Evolutionary conservation across 1,284 basidiomycete genomes (phyloP), one percentile per base, ranked within the genome.

Genomic region (Cryptococcus floricola): DNA sequence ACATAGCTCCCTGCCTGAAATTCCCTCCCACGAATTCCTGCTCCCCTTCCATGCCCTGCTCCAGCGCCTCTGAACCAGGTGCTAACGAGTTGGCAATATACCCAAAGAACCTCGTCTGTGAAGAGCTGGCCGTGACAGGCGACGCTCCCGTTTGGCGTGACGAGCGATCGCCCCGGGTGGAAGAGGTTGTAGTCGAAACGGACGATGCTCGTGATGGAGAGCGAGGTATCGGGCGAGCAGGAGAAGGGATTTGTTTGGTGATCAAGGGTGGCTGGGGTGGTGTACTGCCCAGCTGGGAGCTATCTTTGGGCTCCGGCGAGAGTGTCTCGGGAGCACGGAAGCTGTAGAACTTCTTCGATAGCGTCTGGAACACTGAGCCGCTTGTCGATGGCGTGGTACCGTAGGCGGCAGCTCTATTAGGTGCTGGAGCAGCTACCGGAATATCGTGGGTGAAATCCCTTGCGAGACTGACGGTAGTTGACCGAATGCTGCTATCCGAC

Each of bases 401-500:
- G 38, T 60, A 61, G 4, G 49, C 61, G 6, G 37, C 43, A 13
- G 53, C 52, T 34, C 64, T 51, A 3, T 44, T 37, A 23, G 48
- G 38, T 13, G 46, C 18, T 23, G 39, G 48, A 13, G 39, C 39
- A 10, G 43, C 43, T 27, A 19, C n/a, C 4, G 25, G 34, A 6
- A 31, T 50, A 6, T 52, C 25, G n/a, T 41, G 14, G 10, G 34
- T n/a, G 13, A 49, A 44, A 18, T 46, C 44, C 9, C 19, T 47
- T 7, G 52, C 59, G 12, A 31, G 38, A 13, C 68, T 57, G 54
- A 85, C 77, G 74, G 88, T 93, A 0, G 88, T 88, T 1, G 89
- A 88, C 59, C 86, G 87, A 58, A 96, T 91, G 1, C 89, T 92
- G 5, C 91, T 92, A 72, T 96, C 93, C 1, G 88, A 91, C 41